Conservation (phyloP, 768 basidiomycete genomes). For the Tricholoma matsutake region DNA sequence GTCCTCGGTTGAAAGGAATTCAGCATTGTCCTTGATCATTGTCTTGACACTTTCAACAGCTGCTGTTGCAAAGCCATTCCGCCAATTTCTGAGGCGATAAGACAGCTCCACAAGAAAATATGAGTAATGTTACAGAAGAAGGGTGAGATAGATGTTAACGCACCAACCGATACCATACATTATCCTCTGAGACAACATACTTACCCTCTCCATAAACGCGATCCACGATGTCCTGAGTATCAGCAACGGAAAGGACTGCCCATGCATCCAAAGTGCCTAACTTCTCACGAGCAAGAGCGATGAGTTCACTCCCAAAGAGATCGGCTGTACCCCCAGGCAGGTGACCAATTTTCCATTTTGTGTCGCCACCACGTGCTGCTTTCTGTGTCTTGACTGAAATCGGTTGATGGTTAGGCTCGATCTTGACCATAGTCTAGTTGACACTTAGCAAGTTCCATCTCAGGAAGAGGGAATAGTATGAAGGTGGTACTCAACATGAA, state of each 20-base stretch:
- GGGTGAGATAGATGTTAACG: neutral
- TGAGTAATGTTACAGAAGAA: neutral
- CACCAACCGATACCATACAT: neutral
- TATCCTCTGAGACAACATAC: neutral
- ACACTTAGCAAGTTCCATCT: neutral
- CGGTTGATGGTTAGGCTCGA: neutral
- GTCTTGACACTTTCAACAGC: neutral
- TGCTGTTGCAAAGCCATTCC: neutral
- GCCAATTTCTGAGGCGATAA: neutral
- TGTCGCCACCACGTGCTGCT: too few relatives aligned
- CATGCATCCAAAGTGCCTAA: neutral
- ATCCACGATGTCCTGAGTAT: neutral
- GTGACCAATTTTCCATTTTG: too few relatives aligned
- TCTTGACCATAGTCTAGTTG: neutral
- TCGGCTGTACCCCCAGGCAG: neutral
- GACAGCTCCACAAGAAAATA: neutral
- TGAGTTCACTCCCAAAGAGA: constrained; percentile 2
- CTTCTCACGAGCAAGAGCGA: neutral
- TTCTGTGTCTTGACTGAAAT: neutral
- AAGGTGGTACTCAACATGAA: neutral
- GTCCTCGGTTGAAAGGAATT: neutral
- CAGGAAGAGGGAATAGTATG: neutral
- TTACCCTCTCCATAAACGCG: neutral
- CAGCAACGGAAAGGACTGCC: neutral
- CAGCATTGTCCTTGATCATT: neutral